A percentile compares a stretch with the other conserved stretches of the same genome.
phyloP scores from a whole-genome alignment of 768 basidiomycete genomes.

The Boletus rex-veris region DNA sequence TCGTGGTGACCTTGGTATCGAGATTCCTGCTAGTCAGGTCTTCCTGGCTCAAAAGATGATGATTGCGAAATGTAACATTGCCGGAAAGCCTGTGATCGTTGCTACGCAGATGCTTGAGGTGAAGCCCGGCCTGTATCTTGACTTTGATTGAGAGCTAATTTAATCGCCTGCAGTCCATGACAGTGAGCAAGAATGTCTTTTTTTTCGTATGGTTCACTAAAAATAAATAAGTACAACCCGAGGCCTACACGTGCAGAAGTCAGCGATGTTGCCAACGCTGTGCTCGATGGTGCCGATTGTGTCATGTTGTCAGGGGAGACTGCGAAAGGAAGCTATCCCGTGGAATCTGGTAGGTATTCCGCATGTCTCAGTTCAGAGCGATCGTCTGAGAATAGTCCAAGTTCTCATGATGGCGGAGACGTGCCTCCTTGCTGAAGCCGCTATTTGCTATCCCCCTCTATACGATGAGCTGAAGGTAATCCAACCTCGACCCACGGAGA shows the following conservation, averaged over 20 bases:
- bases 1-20: slow-evolving; percentile 98
- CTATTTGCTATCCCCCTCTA: slow-evolving; percentile 92
- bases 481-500: slow-evolving; percentile 86
- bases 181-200: slow-evolving; percentile 46
- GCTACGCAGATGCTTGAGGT: slow-evolving; percentile 99
- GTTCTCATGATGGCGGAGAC: slow-evolving; percentile 99
- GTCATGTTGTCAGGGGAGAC: slow-evolving; percentile 99
- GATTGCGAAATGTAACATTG: slow-evolving; percentile 98
- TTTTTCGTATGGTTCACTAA: slow-evolving; percentile 1
- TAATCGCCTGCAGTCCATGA: slow-evolving; percentile 72
- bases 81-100: slow-evolving; percentile 96
- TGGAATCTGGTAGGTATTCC: slow-evolving; percentile 74
- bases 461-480: slow-evolving; percentile 83
- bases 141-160: slow-evolving; percentile 8
- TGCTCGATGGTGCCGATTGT: slow-evolving; percentile 97
- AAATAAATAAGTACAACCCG: slow-evolving; percentile 82
- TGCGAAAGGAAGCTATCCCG: slow-evolving; percentile 94
- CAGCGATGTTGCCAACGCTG: slow-evolving; percentile 98
- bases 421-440: slow-evolving; percentile 91
- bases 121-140: slow-evolving; percentile 14
- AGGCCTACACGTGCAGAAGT: slow-evolving; percentile 98
- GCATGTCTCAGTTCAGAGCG: not conserved
- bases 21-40: slow-evolving; percentile 98
- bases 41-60: slow-evolving; percentile 99
- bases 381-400: slow-evolving; percentile 27